Percentiles rank a stretch among this genome's conserved stretches.
Conservation (phyloP, 2,329 filamentous ascomycete genomes). For the Metarhizium anisopliae region DNA sequence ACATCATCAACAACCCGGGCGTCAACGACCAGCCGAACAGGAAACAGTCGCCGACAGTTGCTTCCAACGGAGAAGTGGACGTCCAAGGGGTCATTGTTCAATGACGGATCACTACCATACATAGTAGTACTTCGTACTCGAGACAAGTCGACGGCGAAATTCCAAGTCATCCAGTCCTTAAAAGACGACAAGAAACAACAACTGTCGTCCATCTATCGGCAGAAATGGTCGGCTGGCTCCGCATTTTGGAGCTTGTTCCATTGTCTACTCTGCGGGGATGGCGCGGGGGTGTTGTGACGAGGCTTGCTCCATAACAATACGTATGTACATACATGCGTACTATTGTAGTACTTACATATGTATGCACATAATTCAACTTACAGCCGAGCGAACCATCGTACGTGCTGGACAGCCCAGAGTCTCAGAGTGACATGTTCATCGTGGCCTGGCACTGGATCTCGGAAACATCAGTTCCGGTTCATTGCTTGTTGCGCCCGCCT, state of each 20-base stretch:
- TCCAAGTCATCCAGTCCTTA: not conserved
- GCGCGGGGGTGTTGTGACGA: not conserved
- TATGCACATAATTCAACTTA: not conserved
- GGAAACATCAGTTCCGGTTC: not conserved
- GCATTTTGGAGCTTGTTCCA: not conserved
- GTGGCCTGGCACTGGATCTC: not conserved
- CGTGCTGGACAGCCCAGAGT: too few species aligned
- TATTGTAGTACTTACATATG: not conserved
- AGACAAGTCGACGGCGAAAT: not conserved
- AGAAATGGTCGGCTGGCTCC: not conserved
- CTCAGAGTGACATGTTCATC: not conserved
- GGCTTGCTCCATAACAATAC: too few species aligned
- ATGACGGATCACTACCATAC: not conserved
- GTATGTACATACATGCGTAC: too few species aligned
- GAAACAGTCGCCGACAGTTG: not conserved
- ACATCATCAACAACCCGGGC: not conserved
- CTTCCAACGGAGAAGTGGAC: not conserved
- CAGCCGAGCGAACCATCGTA: not conserved
- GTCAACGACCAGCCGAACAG: too few species aligned
- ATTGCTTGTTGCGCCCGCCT: not conserved
- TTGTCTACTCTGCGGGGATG: not conserved
- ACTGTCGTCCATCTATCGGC: too few species aligned
- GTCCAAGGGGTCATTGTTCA: not conserved
- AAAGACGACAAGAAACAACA: not conserved
- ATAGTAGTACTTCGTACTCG: not conserved